Base-by-base conservation (phyloP, 352 stramenopile genomes). In the Peronospora belbahrii region DNA sequence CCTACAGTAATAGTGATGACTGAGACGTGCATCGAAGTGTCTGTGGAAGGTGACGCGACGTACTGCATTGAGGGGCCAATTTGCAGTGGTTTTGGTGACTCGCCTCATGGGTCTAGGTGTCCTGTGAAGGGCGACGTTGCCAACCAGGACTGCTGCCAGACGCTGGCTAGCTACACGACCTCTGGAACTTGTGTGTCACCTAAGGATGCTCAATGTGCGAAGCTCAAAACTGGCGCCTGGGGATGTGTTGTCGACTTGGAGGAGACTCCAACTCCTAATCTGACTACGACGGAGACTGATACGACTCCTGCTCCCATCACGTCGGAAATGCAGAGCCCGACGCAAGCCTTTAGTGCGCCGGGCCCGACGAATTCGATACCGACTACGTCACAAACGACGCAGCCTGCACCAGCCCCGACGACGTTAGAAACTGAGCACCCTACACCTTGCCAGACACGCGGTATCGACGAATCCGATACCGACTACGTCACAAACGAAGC, bases 211-310 rank as follows among this genome's bases (percentile, higher is more conserved):
- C 42, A 52, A 27, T 88, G 72, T 37, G 20, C 48, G n/a, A 84
- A 74, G 62, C 77, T 87, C 42, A 66, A 77, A 43, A 85, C 71
- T n/a, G 75, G 73, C 22, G 78, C 70, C 3, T 86, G 71, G 74
- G 78, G 78, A 7, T 89, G 78, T 34, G 70, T 84, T 23, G 83
- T 62, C 52, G 38, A 33, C 39, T 19, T 32, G 13, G 2, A 52
- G 23, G 36, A 22, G 0, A 6, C 55, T 9, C 40, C 49, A 14
- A 62, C 56, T 5, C 54, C 61, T 51, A 24, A 46, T n/a, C 25
- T 58, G 42, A 52, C 52, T 14, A 39, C 23, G 3, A 47, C 55
- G 0, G n/a, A n/a, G n/a, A 59, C 55, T 9, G 47, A 46, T 6
- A 34, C 49, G n/a, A 62, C 56, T 5, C 54, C 61, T 51, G 30